Base-by-base conservation (phyloP, 495 filamentous ascomycete genomes). In the Tuber aestivum region DNA sequence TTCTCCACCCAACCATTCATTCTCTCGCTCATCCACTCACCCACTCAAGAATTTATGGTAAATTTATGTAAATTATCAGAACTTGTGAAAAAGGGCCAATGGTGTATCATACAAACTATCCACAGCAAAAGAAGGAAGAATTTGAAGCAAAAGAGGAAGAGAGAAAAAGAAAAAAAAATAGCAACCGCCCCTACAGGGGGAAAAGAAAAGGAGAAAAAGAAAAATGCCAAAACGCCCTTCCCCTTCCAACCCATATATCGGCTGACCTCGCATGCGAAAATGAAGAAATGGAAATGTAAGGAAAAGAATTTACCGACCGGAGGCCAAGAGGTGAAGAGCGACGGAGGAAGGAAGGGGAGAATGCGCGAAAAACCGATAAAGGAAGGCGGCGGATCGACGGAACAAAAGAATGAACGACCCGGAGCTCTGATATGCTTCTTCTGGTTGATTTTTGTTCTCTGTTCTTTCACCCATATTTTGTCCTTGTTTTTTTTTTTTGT, bases 91-190 rank as follows among this genome's bases (percentile, higher is more conserved):
- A 27, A 14, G 18, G 56, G 27, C 27, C 27, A 65, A 35, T 65
- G 56, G 56, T 65, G 56, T 65, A 65, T 65, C 56, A 32, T 65
- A 65, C 56, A 65, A 65, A 65, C 27, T 65, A 65, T 65, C 32
- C 56, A 65, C 12, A 65, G 56, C 56, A 65, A n/a, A n/a, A 65
- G 56, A 65, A 65, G 56, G 56, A 35, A 32, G 56, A 65, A 65
- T 65, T n/a, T 35, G 56, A 65, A 65, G 56, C 27, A 65, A 65
- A 56, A 56, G 45, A 8, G 14, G 14, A 44, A 7, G 48, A 9
- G 20, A 65, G 35, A 65, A 6, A 32, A 65, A 35, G 4, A 65
- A 40, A 27, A 7, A 10, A 56, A 32, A 65, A 35, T 12, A 65
- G 56, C 27, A 65, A 65, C 56, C 56, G 14, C 56, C 56, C 27